Conservation (phyloP, 1,139 yeast species). For the Blastobotrys malaysiensis region DNA sequence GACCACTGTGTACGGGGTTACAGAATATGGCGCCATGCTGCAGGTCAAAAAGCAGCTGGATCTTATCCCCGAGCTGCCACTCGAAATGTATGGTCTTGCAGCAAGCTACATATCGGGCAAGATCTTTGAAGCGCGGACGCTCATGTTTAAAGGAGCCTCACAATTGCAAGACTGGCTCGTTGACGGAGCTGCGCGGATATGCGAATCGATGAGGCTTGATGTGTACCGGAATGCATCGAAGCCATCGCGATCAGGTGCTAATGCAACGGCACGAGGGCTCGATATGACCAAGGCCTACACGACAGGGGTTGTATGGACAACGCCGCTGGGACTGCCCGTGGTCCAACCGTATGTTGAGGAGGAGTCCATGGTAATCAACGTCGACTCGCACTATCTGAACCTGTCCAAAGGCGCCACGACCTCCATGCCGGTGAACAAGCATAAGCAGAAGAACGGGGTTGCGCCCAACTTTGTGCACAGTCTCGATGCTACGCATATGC, state of each 20-base stretch:
- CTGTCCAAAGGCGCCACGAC: conserved; percentile 73
- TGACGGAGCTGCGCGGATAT: conserved; percentile 68
- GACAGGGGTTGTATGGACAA: conserved; percentile 90
- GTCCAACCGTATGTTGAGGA: conserved; percentile 84
- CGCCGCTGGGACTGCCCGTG: conserved; percentile 82
- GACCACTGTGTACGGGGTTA: conserved; percentile 96
- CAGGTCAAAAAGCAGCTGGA: conserved; percentile 48
- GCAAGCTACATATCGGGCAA: conserved; percentile 63
- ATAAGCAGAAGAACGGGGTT: conserved; percentile 80
- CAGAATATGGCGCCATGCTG: conserved; percentile 75
- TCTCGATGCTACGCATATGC: conserved; percentile 91
- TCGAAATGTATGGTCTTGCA: conserved; percentile 19
- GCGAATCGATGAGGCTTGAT: conserved; percentile 45
- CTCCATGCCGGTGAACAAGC: conserved; percentile 58
- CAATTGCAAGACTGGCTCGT: conserved; percentile 88
- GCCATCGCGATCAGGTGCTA: neutral
- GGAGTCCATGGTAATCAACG: conserved; percentile 53
- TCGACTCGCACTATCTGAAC: conserved; percentile 72
- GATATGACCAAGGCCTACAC: conserved; percentile 10
- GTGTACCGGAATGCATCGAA: conserved; percentile 18
- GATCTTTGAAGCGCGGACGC: conserved; percentile 71
- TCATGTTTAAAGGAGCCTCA: conserved; percentile 80
- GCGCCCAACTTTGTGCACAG: conserved; percentile 94
- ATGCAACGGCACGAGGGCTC: neutral
- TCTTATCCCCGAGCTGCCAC: conserved; percentile 5